Percentiles rank a stretch among this genome's conserved stretches.
Evolutionary conservation across 306 rosid genomes (phyloP).

Genomic region (Gastrolobium bilobum): DNA sequence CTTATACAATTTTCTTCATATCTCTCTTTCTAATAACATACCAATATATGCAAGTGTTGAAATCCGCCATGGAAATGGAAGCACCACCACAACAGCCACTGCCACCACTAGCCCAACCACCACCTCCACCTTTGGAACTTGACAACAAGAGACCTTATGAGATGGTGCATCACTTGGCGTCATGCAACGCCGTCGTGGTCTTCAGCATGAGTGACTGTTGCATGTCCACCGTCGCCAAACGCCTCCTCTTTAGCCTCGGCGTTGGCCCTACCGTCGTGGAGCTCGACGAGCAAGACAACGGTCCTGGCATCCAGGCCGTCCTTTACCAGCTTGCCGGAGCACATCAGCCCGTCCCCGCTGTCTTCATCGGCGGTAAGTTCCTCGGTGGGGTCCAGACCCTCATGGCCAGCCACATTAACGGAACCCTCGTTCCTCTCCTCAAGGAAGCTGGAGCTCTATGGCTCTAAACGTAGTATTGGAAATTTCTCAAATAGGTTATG

Average conservation of each 20-base stretch:
- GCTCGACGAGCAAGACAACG: slow-evolving; percentile 64
- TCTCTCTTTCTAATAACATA: neutral
- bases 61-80: slow-evolving; percentile 39
- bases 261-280: slow-evolving; percentile 78
- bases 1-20: neutral
- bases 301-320: slow-evolving; percentile 60
- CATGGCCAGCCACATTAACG: slow-evolving; percentile 85
- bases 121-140: neutral
- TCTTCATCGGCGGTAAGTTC: slow-evolving; percentile 80
- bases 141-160: slow-evolving; percentile 49
- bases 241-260: slow-evolving; percentile 82
- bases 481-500: neutral
- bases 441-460: slow-evolving; percentile 86
- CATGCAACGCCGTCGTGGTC: slow-evolving; percentile 76
- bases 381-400: slow-evolving; percentile 81
- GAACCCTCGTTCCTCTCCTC: slow-evolving; percentile 80
- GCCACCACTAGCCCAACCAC: no score
- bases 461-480: slow-evolving; percentile 46
- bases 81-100: neutral
- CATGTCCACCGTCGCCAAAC: slow-evolving; percentile 90
- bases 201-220: slow-evolving; percentile 78
- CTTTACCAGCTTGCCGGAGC: slow-evolving; percentile 50
- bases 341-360: slow-evolving; percentile 66
- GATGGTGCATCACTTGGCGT: slow-evolving; percentile 61
- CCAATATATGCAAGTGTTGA: slow-evolving; percentile 55